A percentile compares a stretch with the other conserved stretches of the same genome.
Evolutionary conservation across 768 basidiomycete genomes (phyloP).

Genomic region (Rhodotorula graminis): DNA sequence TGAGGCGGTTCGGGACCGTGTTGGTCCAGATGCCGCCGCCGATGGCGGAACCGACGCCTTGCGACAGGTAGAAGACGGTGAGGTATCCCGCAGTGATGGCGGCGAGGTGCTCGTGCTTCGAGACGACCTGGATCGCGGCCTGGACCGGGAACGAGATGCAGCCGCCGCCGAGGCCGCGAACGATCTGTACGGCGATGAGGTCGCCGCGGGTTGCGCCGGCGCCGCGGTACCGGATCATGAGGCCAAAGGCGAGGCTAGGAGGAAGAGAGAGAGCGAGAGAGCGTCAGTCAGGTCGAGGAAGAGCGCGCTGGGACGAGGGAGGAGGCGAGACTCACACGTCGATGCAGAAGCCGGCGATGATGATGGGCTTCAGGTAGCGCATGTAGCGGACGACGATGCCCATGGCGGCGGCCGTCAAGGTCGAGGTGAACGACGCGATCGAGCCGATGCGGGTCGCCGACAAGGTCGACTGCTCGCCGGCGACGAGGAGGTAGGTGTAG

Average conservation of each 20-base stretch:
- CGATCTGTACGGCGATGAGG: conserved; percentile 44
- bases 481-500: conserved; percentile 29
- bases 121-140: conserved; percentile 37
- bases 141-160: conserved; percentile 45
- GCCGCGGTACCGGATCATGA: conserved; percentile 45
- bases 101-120: conserved; percentile 33
- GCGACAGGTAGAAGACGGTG: conserved; percentile 41
- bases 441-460: conserved; percentile 28
- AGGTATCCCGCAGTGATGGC: conserved; percentile 43
- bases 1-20: conserved; percentile 39
- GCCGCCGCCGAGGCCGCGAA: conserved; percentile 41
- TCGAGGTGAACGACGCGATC: conserved; percentile 20
- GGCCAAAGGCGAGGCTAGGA: conserved; percentile 42
- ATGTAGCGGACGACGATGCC: conserved; percentile 40
- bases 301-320: too few relatives aligned
- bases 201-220: conserved; percentile 40
- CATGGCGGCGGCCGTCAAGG: conserved; percentile 9
- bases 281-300: too few relatives aligned
- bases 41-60: conserved; percentile 41
- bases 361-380: conserved; percentile 45
- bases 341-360: conserved; percentile 44
- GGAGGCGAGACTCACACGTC: conserved; percentile 2
- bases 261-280: not conserved
- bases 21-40: conserved; percentile 47
- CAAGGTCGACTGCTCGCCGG: conserved; percentile 15